Base-by-base conservation (phyloP, 306 rosid genomes). In the Comarum palustre region DNA sequence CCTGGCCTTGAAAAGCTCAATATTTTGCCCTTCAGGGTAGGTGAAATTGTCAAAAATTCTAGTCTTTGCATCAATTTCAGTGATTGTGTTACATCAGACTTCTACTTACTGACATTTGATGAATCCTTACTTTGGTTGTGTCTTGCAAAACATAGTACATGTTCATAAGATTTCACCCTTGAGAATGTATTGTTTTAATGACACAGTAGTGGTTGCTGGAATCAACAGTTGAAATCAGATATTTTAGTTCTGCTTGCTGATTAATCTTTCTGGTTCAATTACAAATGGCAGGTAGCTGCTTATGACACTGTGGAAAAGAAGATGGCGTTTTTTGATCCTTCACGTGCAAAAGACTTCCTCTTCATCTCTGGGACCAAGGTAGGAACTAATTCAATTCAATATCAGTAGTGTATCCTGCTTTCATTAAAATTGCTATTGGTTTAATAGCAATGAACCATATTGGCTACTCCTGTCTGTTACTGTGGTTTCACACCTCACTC, bases 351-450 rank as follows among this genome's bases (percentile, higher is more conserved):
- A 81, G 96, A 95, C 68, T 95, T 95, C 80, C 93, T 95, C 81
- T 91, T 95, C 85, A 95, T 95, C 80, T 95, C 96, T 1, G 99
- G 97, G 74, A 91, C 96, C 83, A 95, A 95, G 96, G 99, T 95
- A 81, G 50, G 80, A 72, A 24, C 48, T 5, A 3, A 75, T 66
- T 71, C n/a, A 42, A 64, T 75, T 68, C 19, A 41, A 42, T 22
- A 41, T 22, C 69, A 45, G 42, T 6, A 29, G 22, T 6, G 12
- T 50, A 31, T 46, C 34, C 63, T 51, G 72, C 64, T 66, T 69
- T 47, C 70, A 46, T 50, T 31, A 19, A 68, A 24, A 13, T 39
- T 5, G 32, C 70, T 42, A 66, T 20, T 41, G 50, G 5, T 42
- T 2, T 6, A 12, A 3, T 10, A 52, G 25, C 36, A 3, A 25